A percentile compares a stretch with the other conserved stretches of the same genome.
Evolutionary conservation across 139 green algal species (phyloP).

Genomic region (Ulvella scutata): DNA sequence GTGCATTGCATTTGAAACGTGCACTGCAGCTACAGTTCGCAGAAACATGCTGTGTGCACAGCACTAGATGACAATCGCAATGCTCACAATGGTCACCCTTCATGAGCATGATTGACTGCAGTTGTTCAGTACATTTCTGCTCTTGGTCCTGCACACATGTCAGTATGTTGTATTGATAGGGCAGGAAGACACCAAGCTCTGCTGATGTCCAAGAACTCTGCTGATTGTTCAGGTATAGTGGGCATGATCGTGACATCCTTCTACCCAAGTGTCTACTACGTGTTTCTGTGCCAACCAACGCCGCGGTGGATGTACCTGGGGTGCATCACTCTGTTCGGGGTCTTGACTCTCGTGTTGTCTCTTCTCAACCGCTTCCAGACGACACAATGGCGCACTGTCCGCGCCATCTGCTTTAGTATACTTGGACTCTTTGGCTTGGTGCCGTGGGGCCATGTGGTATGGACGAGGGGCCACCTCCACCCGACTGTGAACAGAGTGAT

Average conservation of each 20-base stretch:
- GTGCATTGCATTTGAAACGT: too few relatives aligned
- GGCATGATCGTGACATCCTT: constrained; percentile 91
- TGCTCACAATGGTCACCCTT: too few relatives aligned
- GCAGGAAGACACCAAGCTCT: too few relatives aligned
- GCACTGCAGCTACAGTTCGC: too few relatives aligned
- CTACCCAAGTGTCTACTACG: constrained; percentile 84
- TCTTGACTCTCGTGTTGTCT: constrained; percentile 43
- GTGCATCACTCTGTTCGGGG: constrained; percentile 41
- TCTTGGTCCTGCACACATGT: too few relatives aligned
- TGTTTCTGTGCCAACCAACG: constrained; percentile 71
- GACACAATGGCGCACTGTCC: constrained; percentile 33
- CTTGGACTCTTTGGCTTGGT: constrained; percentile 72
- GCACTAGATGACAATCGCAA: too few relatives aligned
- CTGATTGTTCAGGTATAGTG: constrained; percentile 55
- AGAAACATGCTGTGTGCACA: too few relatives aligned
- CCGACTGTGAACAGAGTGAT: constrained; percentile 33
- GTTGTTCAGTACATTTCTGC: too few relatives aligned
- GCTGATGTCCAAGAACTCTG: too few relatives aligned
- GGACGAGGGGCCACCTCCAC: too few relatives aligned
- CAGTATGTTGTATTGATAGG: too few relatives aligned
- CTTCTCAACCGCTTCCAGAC: constrained; percentile 51
- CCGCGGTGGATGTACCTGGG: constrained; percentile 61
- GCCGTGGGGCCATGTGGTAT: constrained; percentile 52
- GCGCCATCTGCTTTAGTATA: constrained; percentile 50
- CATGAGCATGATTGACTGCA: too few relatives aligned